Evolutionary conservation across 2,329 filamentous ascomycete genomes (phyloP).

Genomic region (Tolypocladium guangdongense): DNA sequence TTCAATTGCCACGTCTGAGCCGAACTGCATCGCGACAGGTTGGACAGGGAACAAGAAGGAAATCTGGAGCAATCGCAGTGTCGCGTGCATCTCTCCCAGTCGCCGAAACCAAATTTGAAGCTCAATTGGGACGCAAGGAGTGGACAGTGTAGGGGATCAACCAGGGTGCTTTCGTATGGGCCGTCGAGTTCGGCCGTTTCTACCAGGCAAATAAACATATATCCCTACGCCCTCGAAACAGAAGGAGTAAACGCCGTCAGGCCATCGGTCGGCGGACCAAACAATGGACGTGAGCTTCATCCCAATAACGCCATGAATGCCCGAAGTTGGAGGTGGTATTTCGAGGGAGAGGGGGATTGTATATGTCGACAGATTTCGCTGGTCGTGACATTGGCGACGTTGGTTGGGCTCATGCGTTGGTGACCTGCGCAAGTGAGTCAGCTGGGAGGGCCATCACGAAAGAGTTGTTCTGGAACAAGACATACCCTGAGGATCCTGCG

Average conservation of each 20-base stretch:
- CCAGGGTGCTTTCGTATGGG: background rate
- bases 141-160: slow-evolving; percentile 24
- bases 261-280: slow-evolving; percentile 20
- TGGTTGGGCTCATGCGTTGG: slow-evolving; percentile 39
- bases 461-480: slow-evolving; percentile 4
- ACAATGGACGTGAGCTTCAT: slow-evolving; percentile 27
- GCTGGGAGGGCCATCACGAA: background rate
- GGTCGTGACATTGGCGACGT: slow-evolving; percentile 4
- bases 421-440: slow-evolving; percentile 30
- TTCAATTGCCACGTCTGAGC: background rate
- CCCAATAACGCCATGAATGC: slow-evolving; percentile 33
- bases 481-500: slow-evolving; percentile 87
- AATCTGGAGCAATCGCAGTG: slow-evolving; percentile 5
- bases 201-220: slow-evolving; percentile 10
- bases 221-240: slow-evolving; percentile 24
- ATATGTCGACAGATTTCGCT: slow-evolving; percentile 6
- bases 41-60: slow-evolving; percentile 2
- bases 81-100: slow-evolving; percentile 12
- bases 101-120: slow-evolving; percentile 16
- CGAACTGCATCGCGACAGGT: background rate
- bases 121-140: slow-evolving; percentile 23
- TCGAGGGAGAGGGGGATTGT: slow-evolving; percentile 20
- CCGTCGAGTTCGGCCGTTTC: slow-evolving; percentile 3
- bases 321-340: slow-evolving; percentile 12
- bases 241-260: slow-evolving; percentile 25